Conservation (phyloP, 2,329 filamentous ascomycete species). For the Tolypocladium endophyticum region DNA sequence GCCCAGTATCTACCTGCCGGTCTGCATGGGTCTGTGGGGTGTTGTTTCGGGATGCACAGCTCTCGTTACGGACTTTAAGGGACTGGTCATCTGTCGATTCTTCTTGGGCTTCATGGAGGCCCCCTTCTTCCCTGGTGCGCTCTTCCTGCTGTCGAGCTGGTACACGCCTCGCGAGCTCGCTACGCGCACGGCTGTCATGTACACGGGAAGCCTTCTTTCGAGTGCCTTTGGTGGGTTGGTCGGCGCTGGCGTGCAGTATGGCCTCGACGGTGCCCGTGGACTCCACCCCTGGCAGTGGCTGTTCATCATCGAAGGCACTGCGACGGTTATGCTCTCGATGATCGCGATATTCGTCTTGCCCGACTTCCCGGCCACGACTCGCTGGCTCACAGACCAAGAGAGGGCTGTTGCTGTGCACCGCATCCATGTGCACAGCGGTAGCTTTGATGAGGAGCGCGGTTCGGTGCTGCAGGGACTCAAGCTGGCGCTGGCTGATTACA, state of each 20-base stretch:
- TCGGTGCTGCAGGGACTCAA: constrained; percentile 12
- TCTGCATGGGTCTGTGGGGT: constrained; percentile 26
- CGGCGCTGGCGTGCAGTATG: constrained; percentile 28
- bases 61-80: constrained; percentile 27
- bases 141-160: constrained; percentile 38
- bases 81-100: constrained; percentile 30
- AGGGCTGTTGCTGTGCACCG: constrained; percentile 5
- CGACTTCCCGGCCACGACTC: constrained; percentile 28
- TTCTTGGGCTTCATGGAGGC: constrained; percentile 29
- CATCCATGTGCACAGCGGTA: constrained; percentile 3
- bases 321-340: constrained; percentile 16
- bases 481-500: constrained; percentile 16
- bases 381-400: constrained; percentile 19
- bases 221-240: constrained; percentile 32
- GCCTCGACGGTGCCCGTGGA: constrained; percentile 14
- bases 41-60: constrained; percentile 30
- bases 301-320: constrained; percentile 19
- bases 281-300: constrained; percentile 22
- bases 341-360: constrained; percentile 11
- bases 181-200: constrained; percentile 32
- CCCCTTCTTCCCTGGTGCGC: constrained; percentile 22
- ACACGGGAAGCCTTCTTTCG: constrained; percentile 26
- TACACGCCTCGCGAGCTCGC: constrained; percentile 40
- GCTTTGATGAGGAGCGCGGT: constrained; percentile 7
- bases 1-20: constrained; percentile 31